These are phyloP conservation scores for Graphilbum fragrans DNA, from an alignment of 2,329 filamentous ascomycete genomes.

Conservation along the genomic window DNA sequence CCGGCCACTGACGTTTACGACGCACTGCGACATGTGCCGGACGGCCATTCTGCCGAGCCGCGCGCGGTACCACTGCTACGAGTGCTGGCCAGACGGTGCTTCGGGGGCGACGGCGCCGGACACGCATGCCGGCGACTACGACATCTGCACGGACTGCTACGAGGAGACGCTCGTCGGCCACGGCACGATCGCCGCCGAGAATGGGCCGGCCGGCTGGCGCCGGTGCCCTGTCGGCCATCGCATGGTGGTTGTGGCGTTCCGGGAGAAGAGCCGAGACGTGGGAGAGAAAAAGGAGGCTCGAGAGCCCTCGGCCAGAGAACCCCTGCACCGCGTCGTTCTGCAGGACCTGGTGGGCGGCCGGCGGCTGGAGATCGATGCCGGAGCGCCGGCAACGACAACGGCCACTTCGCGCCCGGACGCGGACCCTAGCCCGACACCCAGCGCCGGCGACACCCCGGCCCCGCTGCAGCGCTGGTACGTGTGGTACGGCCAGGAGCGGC, in stretches of 20 bases:
- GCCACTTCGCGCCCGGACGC: slow-evolving; percentile 34
- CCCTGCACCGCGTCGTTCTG: slow-evolving; percentile 55
- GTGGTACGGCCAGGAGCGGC: slow-evolving; percentile 22
- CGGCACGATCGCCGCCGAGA: slow-evolving; percentile 57
- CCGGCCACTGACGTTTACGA: slow-evolving; percentile 58
- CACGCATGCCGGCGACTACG: slow-evolving; percentile 60
- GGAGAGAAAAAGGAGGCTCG: too few relatives aligned
- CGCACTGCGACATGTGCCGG: slow-evolving; percentile 68
- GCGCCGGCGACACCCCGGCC: slow-evolving; percentile 5
- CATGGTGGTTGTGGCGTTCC: slow-evolving; percentile 71
- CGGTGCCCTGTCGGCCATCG: slow-evolving; percentile 70
- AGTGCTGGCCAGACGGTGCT: slow-evolving; percentile 45
- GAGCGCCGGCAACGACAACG: neutral
- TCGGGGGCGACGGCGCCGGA: slow-evolving; percentile 29
- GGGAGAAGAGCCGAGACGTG: slow-evolving; percentile 36
- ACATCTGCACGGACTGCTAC: slow-evolving; percentile 75
- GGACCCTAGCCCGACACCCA: too few relatives aligned
- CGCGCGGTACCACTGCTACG: slow-evolving; percentile 68
- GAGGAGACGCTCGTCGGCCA: slow-evolving; percentile 43
- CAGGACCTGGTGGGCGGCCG: slow-evolving; percentile 68
- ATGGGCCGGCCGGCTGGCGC: slow-evolving; percentile 72
- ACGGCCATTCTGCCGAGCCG: slow-evolving; percentile 57
- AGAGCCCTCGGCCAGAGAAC: slow-evolving; percentile 31
- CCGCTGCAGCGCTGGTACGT: slow-evolving; percentile 8
- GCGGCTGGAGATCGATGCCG: slow-evolving; percentile 36